Evolutionary conservation across 768 basidiomycete species (phyloP), one percentile per base, ranked within the genome.

Genomic region (Crucibulum laeve): DNA sequence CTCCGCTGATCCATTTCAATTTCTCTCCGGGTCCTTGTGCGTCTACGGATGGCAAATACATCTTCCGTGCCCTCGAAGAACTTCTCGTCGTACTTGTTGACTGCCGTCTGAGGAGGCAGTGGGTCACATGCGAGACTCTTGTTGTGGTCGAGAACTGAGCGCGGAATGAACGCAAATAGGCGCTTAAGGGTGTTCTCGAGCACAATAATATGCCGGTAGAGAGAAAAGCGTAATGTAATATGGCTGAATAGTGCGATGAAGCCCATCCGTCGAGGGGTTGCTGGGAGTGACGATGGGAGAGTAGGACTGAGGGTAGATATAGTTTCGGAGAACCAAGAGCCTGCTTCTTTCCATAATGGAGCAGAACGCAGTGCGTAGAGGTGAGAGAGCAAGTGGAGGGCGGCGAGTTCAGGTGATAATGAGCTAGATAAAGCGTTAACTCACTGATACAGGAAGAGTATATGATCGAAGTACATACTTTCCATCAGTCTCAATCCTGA

Each of bases 101-200:
- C 54, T 2, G 74, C 63, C 1, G 74, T 73, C 4, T 63, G 65
- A 0, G 94, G 93, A 0, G 94, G 91, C 2, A 95, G 67, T 0
- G 94, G 93, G 56, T 97, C 95, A 52, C 85, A 96, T 6, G 84
- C 80, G 47, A 89, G 67, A 4, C 79, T 72, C 43, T 79, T 76
- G 10, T 63, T 66, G 4, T n/a, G n/a, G n/a, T 70, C 64, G 10
- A 77, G 61, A 3, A 87, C 69, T 4, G 65, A 53, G 10, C 70
- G 65, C 0, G 90, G 88, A 40, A 94, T 70, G 67, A 92, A 94
- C 0, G 81, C 70, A 39, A 86, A 75, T 7, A 90, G 68, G 5
- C 70, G 65, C 4, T 74, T 71, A 49, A 81, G 78, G 3, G 72
- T 71, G 4, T 75, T 64, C 52, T 87, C 85, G 11, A 83, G 73